Conservation (phyloP, 2,329 filamentous ascomycete species). For the Venturia aucupariae region DNA sequence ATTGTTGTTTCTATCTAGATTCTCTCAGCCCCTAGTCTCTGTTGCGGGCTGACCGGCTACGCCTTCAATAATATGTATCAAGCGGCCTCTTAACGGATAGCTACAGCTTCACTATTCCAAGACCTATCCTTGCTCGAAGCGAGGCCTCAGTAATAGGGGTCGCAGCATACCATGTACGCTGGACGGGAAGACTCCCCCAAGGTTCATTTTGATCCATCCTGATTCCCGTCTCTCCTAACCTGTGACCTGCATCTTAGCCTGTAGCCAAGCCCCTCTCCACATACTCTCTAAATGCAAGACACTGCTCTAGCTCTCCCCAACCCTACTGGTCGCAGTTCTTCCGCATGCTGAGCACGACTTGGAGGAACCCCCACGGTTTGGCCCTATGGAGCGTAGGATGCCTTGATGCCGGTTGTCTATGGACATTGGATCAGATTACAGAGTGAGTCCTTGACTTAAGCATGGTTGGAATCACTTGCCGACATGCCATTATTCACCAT, state of each 20-base stretch:
- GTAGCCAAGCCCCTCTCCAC: neutral
- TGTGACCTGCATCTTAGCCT: neutral
- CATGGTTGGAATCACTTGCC: neutral
- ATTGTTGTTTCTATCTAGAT: too few relatives aligned
- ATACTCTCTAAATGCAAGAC: conserved; percentile 2
- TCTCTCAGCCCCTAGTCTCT: neutral
- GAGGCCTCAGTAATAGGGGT: neutral
- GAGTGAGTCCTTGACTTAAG: neutral
- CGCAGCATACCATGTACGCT: neutral
- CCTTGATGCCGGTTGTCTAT: neutral
- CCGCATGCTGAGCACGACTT: neutral
- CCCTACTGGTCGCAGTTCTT: neutral
- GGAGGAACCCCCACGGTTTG: neutral
- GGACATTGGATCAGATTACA: neutral
- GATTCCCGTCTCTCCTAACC: neutral
- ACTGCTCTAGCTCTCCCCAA: neutral
- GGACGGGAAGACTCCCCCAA: neutral
- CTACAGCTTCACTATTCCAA: neutral
- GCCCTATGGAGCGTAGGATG: neutral
- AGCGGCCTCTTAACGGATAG: conserved; percentile 2
- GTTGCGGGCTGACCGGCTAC: neutral
- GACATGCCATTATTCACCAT: neutral
- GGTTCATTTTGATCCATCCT: neutral
- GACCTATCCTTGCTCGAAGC: neutral
- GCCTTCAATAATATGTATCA: neutral